Evolutionary conservation across 306 rosid species (phyloP).

Genomic region (Dalbergia cochinchinensis): DNA sequence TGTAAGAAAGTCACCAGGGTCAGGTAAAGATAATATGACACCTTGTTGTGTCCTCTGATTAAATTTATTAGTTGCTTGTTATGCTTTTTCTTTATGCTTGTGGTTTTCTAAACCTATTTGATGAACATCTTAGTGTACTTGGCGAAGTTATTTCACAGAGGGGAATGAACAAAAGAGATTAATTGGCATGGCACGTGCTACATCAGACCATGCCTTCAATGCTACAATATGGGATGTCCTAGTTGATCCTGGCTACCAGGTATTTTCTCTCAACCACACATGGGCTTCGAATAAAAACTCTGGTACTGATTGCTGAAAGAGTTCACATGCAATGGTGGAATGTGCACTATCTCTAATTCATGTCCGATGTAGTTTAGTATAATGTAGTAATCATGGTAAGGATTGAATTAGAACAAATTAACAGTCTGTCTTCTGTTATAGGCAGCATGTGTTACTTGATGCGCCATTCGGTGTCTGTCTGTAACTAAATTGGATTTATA

Average conservation of each 20-base stretch:
- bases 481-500: conserved; percentile 19
- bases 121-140: conserved; percentile 94
- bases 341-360: conserved; percentile 7
- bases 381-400: conserved; percentile 18
- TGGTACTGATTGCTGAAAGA: not conserved
- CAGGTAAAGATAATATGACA: conserved; percentile 69
- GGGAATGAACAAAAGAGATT: conserved; percentile 76
- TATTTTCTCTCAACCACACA: conserved; percentile 44
- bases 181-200: conserved; percentile 99
- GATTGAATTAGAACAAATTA: conserved; percentile 22
- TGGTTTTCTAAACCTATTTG: conserved; percentile 67
- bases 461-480: not conserved
- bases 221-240: conserved; percentile 99
- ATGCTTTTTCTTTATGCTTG: conserved; percentile 48
- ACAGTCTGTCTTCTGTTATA: not conserved
- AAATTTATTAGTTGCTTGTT: conserved; percentile 36
- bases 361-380: conserved; percentile 10
- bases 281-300: conserved; percentile 32
- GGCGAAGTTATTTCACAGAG: conserved; percentile 99
- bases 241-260: conserved; percentile 95
- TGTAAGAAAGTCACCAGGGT: conserved; percentile 68
- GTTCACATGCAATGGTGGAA: conserved; percentile 30
- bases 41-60: conserved; percentile 41
- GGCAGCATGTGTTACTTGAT: conserved; percentile 26
- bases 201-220: conserved; percentile 98